These are phyloP conservation scores for Aspergillus calidoustus DNA, from an alignment of 2,329 filamentous ascomycete species.

Conservation along the genomic window DNA sequence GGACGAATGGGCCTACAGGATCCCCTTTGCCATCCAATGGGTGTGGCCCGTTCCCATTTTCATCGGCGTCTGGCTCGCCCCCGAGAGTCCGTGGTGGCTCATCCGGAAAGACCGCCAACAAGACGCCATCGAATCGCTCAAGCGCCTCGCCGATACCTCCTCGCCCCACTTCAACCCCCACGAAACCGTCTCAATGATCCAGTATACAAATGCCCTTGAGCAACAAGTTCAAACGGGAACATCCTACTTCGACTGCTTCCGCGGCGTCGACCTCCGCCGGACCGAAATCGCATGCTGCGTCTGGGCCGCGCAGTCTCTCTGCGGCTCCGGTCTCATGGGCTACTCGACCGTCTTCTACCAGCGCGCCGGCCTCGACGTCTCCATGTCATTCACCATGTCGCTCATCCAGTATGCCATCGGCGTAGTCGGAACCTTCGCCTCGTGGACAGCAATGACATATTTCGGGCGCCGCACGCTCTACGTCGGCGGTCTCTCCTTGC, in stretches of 20 bases:
- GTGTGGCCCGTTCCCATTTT: constrained; percentile 55
- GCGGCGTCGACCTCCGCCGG: constrained; percentile 39
- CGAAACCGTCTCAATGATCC: constrained; percentile 43
- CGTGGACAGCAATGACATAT: constrained; percentile 51
- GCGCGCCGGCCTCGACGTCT: constrained; percentile 40
- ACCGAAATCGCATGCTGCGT: constrained; percentile 47
- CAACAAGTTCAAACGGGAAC: constrained; percentile 24
- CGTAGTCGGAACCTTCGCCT: constrained; percentile 54
- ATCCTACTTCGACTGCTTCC: constrained; percentile 37
- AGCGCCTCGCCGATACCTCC: constrained; percentile 35
- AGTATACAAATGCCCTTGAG: constrained; percentile 42
- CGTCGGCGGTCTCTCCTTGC: constrained; percentile 30
- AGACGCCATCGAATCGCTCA: constrained; percentile 39
- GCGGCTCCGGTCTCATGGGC: constrained; percentile 36
- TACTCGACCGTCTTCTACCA: constrained; percentile 42
- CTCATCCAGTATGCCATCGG: constrained; percentile 66
- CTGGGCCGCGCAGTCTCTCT: constrained; percentile 41
- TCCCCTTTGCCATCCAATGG: constrained; percentile 55
- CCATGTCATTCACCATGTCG: constrained; percentile 43
- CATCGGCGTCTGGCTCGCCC: constrained; percentile 48
- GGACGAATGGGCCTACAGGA: constrained; percentile 54
- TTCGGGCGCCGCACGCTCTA: constrained; percentile 49
- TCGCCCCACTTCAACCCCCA: constrained; percentile 29
- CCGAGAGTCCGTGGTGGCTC: constrained; percentile 54
- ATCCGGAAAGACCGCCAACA: constrained; percentile 40